Evolutionary conservation across 257 asterid genomes (phyloP).

Genomic region (Dorcoceras hygrometricum): DNA sequence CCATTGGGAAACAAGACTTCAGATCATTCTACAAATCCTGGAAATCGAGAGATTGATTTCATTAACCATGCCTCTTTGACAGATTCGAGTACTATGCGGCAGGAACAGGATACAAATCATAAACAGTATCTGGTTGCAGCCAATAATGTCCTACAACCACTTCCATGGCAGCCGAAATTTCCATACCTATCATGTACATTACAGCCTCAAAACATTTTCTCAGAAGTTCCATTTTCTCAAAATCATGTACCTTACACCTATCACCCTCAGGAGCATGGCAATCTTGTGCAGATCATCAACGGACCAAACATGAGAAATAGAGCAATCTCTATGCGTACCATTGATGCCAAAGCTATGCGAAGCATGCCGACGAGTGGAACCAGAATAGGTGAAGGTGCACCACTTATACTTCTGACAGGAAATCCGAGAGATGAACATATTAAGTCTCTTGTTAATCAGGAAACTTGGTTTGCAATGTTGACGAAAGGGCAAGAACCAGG

Average conservation of each 20-base stretch:
- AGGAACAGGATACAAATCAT: conserved; percentile 22
- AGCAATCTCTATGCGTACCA: conserved; percentile 15
- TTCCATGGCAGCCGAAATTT: conserved; percentile 34
- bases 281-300: conserved; percentile 25
- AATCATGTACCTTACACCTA: conserved; percentile 12
- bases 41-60: conserved; percentile 25
- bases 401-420: conserved; percentile 30
- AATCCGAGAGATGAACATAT: conserved; percentile 26
- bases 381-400: conserved; percentile 30
- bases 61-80: conserved; percentile 25
- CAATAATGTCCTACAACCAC: conserved; percentile 30
- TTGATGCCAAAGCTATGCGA: conserved; percentile 28
- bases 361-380: conserved; percentile 25
- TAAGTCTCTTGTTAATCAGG: conserved; percentile 28
- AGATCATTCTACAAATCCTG: conserved; percentile 19
- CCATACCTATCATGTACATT: conserved; percentile 29
- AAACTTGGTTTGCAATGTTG: conserved; percentile 34
- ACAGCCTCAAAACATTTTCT: conserved; percentile 35
- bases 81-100: conserved; percentile 33
- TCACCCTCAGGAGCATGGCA: conserved; percentile 21
- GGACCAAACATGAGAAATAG: conserved; percentile 24
- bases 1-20: conserved; percentile 22
- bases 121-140: conserved; percentile 28
- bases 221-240: conserved; percentile 28
- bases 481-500: conserved; percentile 56